Evolutionary conservation across 805 yeast species (phyloP), one percentile per base, ranked within the genome.

Genomic region (Saturnispora bothae): DNA sequence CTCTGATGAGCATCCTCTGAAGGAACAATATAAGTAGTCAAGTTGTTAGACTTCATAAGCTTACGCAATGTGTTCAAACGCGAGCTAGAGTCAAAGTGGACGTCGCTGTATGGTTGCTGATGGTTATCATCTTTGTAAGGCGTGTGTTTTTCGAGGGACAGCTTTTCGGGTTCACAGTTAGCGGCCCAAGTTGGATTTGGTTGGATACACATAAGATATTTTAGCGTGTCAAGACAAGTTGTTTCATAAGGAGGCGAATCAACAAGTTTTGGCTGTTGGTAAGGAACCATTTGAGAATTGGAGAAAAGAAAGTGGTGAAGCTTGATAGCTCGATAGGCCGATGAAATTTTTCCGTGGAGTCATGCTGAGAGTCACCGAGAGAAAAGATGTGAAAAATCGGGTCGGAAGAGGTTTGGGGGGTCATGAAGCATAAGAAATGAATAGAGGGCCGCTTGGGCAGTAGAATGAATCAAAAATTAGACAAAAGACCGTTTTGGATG

Each of bases 1-100:
- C 88, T 76, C 57, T 82, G 89, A 57, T 89, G 98, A 49, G 83
- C 95, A 54, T 89, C 98, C 55, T 85, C 96, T 29, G 94, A 78
- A 2, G 68, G 68, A 7, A 75, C 57, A 34, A 75, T 66, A 51
- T 75, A 75, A n/a, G 70, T 71, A 3, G 68, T 76, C 26, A 74
- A 50, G 19, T 37, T 22, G 26, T 37, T 25, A 10, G 8, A 55
- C 14, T 51, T 57, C 81, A 75, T 75, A 18, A 61, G 48, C 26
- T 49, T 43, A 20, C 81, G 54, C 34, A 75, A 51, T 14, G 51
- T 51, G 1, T 28, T 39, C 31, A 74, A 56, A 32, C 70, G 61
- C 14, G 53, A 52, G 27, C 56, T 48, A 7, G 68, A 59, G 43
- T 64, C 48, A 26, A 50, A 54, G 28, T 31, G 16, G 6, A 4